phyloP scores from a whole-genome alignment of 2,329 filamentous ascomycete genomes.

The Huntiella omanensis region DNA sequence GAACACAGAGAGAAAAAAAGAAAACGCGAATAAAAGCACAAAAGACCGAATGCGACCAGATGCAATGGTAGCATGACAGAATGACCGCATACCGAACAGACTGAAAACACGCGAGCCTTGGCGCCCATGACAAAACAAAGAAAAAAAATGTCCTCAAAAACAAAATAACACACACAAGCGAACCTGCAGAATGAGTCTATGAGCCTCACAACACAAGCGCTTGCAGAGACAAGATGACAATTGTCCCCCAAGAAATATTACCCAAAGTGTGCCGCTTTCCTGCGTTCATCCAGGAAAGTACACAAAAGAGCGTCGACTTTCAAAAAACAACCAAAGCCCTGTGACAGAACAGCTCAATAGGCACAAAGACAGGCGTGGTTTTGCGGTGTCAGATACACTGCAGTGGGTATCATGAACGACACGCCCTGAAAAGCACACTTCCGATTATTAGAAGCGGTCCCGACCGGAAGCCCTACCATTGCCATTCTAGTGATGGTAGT shows the following conservation, averaged over 20 bases:
- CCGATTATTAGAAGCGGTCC: too few species aligned
- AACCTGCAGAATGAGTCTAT: too few species aligned
- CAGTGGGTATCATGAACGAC: background rate
- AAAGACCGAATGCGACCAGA: constrained; percentile 3
- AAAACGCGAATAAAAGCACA: constrained; percentile 1
- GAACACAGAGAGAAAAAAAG: constrained; percentile 6
- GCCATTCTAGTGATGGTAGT: constrained; percentile 28
- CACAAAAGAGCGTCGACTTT: background rate
- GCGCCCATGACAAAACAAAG: background rate
- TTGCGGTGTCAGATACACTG: background rate
- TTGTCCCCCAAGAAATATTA: background rate
- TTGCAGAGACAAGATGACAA: background rate
- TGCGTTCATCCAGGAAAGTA: background rate
- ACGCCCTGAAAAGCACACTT: background rate
- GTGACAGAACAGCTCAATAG: background rate
- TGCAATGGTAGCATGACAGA: constrained; percentile 3
- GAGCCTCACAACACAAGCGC: background rate
- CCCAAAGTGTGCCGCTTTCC: background rate
- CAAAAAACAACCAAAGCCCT: background rate
- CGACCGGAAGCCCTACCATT: background rate
- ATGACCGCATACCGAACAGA: background rate
- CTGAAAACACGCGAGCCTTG: background rate
- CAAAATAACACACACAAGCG: background rate
- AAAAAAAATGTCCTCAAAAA: background rate
- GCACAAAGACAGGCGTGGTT: background rate